Evolutionary conservation across 2,329 filamentous ascomycete genomes (phyloP), one percentile per base, ranked within the genome.

Genomic region (Pseudocercospora crystallina): DNA sequence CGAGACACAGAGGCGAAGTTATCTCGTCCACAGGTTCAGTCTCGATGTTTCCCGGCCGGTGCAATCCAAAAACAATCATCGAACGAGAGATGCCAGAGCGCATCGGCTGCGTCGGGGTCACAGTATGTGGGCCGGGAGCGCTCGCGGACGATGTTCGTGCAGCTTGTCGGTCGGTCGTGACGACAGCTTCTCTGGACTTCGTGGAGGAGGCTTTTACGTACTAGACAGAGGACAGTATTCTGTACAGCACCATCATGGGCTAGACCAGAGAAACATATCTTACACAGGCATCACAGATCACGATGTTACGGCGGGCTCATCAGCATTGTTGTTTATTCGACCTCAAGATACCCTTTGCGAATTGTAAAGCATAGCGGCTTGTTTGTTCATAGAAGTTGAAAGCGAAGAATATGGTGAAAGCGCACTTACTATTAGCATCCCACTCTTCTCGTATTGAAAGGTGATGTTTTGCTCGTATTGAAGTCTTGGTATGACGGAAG

Each of bases 201-300:
- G 74, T 81, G 14, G 83, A 86, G 65, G 83, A 86, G 70, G 80
- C 80, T 34, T 86, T 85, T 68, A 84, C 81, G 9, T 52, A 53
- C 32, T 53, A 43, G 41, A 46, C 11, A 30, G 12, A 47, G 13
- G 36, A 41, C 20, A 20, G 14, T 12, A 3, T 13, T 43, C 37
- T 37, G 11, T 40, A 43, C 46, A 49, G 38, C 20, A 42, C 43
- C 29, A 38, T 17, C 37, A 38, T 34, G 39, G 14, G 41, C 38
- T 26, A 34, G 45, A 30, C 35, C 44, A 34, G 32, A 13, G 8
- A 36, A 41, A 33, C 8, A 49, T 17, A 36, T 15, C 15, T 49
- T 43, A 49, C 44, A 34, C 17, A 13, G 8, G 30, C 17, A 41
- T 26, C 10, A 49, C n/a, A 36, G 11, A 20, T 49, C 38, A 49